Conservation (phyloP, 306 rosid genomes). For the Lagenaria siceraria region DNA sequence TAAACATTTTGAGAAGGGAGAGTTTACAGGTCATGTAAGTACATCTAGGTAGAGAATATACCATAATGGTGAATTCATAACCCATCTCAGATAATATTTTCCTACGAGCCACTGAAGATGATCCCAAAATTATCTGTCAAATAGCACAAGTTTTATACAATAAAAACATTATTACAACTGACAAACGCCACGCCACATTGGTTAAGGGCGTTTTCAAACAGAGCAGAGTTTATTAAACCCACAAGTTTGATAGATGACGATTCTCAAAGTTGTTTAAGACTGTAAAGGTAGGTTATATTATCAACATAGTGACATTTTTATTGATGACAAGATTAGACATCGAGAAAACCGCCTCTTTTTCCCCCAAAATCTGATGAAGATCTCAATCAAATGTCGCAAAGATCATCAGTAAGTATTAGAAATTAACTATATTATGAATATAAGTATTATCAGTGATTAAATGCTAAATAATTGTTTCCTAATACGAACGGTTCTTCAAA, state of each 20-base stretch:
- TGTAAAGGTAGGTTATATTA: neutral
- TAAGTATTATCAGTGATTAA: neutral
- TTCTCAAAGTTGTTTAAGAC: neutral
- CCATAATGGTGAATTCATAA: slow-evolving; percentile 16
- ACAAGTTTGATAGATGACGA: neutral
- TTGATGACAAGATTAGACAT: neutral
- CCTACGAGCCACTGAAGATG: slow-evolving; percentile 14
- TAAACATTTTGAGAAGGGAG: neutral
- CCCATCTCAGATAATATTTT: slow-evolving; percentile 17
- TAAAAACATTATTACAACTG: neutral
- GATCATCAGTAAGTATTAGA: neutral
- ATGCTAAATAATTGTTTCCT: neutral
- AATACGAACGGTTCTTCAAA: neutral
- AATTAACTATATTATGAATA: neutral
- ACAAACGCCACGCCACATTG: neutral
- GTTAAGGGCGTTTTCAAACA: neutral
- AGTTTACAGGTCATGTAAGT: neutral
- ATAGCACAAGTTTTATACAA: neutral
- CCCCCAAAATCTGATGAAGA: neutral
- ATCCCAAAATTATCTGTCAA: slow-evolving; percentile 17
- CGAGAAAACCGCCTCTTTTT: neutral
- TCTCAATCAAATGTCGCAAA: neutral
- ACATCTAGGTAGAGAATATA: slow-evolving; percentile 1
- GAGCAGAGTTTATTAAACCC: neutral
- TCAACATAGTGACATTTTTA: neutral